Evolutionary conservation across 2,329 filamentous ascomycete genomes (phyloP), one percentile per base, ranked within the genome.

Genomic region (Phyllosticta citribraziliensis): DNA sequence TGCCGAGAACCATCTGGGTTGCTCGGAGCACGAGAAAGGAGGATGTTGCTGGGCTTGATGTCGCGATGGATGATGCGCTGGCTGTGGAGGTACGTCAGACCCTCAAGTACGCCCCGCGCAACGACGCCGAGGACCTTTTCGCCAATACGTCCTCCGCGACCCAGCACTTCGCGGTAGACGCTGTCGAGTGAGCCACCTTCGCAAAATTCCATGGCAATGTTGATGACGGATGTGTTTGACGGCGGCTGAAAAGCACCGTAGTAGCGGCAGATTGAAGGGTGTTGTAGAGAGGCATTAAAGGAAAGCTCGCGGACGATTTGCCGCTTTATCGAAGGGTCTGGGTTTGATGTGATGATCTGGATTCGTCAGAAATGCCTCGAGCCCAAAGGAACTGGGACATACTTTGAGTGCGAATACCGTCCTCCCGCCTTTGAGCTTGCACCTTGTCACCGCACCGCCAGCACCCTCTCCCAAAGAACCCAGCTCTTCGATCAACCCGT

Each of bases 141-240:
- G 66, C 94, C 94, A 0, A 93, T 97, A 56, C 94, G 85, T 11
- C 94, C 94, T 52, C 93, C 93, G 1, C 97, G 84, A 67, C 94
- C 91, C 79, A 96, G 96, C 40, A 99, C 92, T 76, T 99, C 94
- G 66, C 90, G 90, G 79, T 99, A 99, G 66, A 99, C 94, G 72
- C 90, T 94, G 77, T 99, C 92, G 20, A 99, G 82, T 55, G 91
- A 96, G 58, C 94, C 94, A 62, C 94, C 94, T 75, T 97, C 94
- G 72, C 94, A 99, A 70, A 96, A 97, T 73, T 99, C 94, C 94
- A 99, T 99, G 62, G 91, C 92, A 70, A 99, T 99, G 55, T 91
- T 96, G 67, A 99, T 97, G 55, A 93, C 97, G 57, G 92, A 91
- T 10, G 91, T 95, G n/a, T 91, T 88, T 62, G 94, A 89, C 5